A percentile compares a stretch with the other conserved stretches of the same genome.
These are phyloP conservation scores for Colletotrichum sp. DNA, from an alignment of 2,329 filamentous ascomycete genomes.

Conservation along the genomic window DNA sequence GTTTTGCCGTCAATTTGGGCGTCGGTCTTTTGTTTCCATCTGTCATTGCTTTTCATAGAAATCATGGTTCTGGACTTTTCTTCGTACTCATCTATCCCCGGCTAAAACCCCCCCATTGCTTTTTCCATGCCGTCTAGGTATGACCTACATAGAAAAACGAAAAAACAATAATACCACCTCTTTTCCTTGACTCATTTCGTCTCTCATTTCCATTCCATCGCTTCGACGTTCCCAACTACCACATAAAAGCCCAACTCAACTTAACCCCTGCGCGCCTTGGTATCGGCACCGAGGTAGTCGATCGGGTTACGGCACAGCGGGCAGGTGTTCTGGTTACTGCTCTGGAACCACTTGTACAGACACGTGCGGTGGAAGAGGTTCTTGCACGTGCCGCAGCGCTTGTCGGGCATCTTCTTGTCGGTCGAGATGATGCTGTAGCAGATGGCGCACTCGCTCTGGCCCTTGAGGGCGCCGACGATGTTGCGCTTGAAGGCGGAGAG, in stretches of 20 bases:
- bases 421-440: slow-evolving; percentile 93
- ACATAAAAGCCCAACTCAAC: not conserved
- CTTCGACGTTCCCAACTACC: not conserved
- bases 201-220: not conserved
- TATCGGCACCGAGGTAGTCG: slow-evolving; percentile 56
- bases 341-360: slow-evolving; percentile 97
- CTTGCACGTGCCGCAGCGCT: slow-evolving; percentile 90
- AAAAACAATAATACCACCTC: not conserved
- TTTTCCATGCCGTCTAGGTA: not conserved
- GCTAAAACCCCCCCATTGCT: not conserved
- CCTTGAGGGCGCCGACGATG: slow-evolving; percentile 85
- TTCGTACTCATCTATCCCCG: not conserved
- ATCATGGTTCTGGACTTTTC: not conserved
- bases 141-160: not conserved
- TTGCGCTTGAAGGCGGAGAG: slow-evolving; percentile 86
- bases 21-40: not conserved
- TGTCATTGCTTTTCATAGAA: not conserved
- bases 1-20: not conserved
- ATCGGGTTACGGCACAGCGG: slow-evolving; percentile 93
- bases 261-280: slow-evolving; percentile 22
- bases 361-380: slow-evolving; percentile 91
- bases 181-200: not conserved
- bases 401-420: slow-evolving; percentile 90
- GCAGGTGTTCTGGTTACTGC: slow-evolving; percentile 88
- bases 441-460: slow-evolving; percentile 94